phyloP scores from a whole-genome alignment of 1,139 yeast species.

The Lodderomyces orthopsilosis region DNA sequence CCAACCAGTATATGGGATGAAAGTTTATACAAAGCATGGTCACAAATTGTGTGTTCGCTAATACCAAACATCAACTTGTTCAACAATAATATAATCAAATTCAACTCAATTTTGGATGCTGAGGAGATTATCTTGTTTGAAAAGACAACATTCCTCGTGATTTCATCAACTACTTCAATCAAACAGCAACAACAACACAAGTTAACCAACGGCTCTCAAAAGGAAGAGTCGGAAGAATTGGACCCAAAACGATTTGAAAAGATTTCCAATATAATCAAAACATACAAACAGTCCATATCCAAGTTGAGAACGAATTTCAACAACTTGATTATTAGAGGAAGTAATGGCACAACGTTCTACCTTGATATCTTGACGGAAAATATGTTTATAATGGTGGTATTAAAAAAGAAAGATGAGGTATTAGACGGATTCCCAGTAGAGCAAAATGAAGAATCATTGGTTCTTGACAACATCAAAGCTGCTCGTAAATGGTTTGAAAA shows the following conservation, averaged over 20 bases:
- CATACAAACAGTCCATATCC: constrained; percentile 89
- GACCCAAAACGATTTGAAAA: constrained; percentile 95
- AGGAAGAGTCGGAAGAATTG: constrained; percentile 23
- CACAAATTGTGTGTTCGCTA: constrained; percentile 88
- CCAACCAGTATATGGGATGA: constrained; percentile 99
- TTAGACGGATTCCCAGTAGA: constrained; percentile 16
- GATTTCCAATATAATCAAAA: constrained; percentile 88
- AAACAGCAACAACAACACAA: constrained; percentile 16
- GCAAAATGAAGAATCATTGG: constrained; percentile 57
- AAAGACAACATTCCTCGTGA: constrained; percentile 88
- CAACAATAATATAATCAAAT: constrained; percentile 70
- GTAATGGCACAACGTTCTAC: constrained; percentile 62
- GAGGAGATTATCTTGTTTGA: constrained; percentile 91
- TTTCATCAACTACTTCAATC: constrained; percentile 62
- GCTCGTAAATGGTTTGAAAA: constrained; percentile 67
- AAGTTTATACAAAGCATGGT: constrained; percentile 94
- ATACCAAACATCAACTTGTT: constrained; percentile 88
- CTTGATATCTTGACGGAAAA: constrained; percentile 70
- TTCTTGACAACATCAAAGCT: constrained; percentile 64
- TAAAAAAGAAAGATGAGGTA: constrained; percentile 32
- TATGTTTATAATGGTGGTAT: constrained; percentile 73
- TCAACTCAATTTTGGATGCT: constrained; percentile 77
- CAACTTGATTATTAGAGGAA: constrained; percentile 73
- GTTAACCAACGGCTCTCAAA: constrained; percentile 4
- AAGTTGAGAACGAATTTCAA: constrained; percentile 83